Evolutionary conservation across 2,329 filamentous ascomycete species (phyloP), one percentile per base, ranked within the genome.

Genomic region (Scedosporium aurantiacum): DNA sequence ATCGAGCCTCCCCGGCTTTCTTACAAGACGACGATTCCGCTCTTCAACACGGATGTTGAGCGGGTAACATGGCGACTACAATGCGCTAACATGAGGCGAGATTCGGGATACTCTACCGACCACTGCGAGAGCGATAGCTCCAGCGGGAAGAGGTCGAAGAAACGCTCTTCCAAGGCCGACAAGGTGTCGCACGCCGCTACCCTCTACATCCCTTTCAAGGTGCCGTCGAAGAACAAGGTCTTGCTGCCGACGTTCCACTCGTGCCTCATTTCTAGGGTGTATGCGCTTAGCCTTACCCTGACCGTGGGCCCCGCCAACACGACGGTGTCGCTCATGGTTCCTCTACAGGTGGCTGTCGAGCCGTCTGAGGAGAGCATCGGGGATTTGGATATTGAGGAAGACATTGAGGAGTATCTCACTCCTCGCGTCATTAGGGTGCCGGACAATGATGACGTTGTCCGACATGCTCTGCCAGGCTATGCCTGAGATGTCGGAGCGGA

Each of bases 211-310:
- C 80, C 81, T 1, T 71, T 85, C 62, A 68, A 70, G 16, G 68
- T 84, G 37, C 79, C 81, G 3, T 68, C 70, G 28, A 78, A 76
- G 69, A 78, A 75, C 67, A 81, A 78, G 68, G 73, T 77, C 7
- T 81, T 83, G 65, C 64, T 84, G 23, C 82, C 82, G 0, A 80
- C 79, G 4, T 85, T 84, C 67, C 80, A 84, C 71, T 80, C 78
- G 7, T 85, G 82, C 72, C 78, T 84, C 68, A 72, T 76, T 43
- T 80, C 79, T 6, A 78, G 82, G 27, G 76, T 77, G n/a, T 85
- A 85, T 69, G 75, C 78, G 4, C 67, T 84, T 32, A 76, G 78
- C 65, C 66, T 80, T 50, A 70, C 72, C 14, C 67, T 84, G 5
- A 73, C 71, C 5, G 72, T 74, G 2, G 76, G 74, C 16, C 71